Evolutionary conservation across 1,139 yeast genomes (phyloP).

Genomic region (Yamadazyma sp.): DNA sequence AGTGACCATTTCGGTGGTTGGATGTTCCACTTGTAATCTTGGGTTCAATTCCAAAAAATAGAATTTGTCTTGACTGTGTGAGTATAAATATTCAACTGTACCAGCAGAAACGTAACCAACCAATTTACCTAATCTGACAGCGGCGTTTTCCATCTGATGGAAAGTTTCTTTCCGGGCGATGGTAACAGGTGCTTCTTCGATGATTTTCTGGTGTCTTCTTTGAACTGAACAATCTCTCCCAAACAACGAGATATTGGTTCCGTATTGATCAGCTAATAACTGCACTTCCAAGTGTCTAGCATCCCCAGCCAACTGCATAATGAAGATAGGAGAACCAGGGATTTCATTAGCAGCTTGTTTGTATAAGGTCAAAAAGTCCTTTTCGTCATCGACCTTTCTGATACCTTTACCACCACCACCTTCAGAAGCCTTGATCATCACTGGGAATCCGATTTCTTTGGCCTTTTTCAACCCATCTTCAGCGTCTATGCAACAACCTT

Average conservation of each 20-base stretch:
- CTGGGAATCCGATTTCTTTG: slow-evolving; percentile 86
- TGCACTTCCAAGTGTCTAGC: slow-evolving; percentile 97
- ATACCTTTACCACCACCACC: slow-evolving; percentile 99
- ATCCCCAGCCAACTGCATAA: slow-evolving; percentile 91
- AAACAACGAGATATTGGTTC: slow-evolving; percentile 87
- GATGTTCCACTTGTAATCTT: slow-evolving; percentile 98
- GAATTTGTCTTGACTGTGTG: slow-evolving; percentile 90
- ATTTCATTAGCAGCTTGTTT: slow-evolving; percentile 92
- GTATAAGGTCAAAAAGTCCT: slow-evolving; percentile 67
- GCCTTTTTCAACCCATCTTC: slow-evolving; percentile 89
- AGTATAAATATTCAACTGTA: slow-evolving; percentile 94
- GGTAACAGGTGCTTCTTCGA: slow-evolving; percentile 96
- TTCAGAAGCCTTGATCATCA: slow-evolving; percentile 95
- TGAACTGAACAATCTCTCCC: slow-evolving; percentile 98
- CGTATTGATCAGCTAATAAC: slow-evolving; percentile 91
- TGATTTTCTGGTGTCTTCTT: slow-evolving; percentile 95
- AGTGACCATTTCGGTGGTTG: slow-evolving; percentile 98
- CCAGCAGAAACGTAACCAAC: slow-evolving; percentile 99
- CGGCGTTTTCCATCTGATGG: slow-evolving; percentile 91
- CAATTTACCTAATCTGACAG: slow-evolving; percentile 91
- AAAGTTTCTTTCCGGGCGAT: slow-evolving; percentile 87
- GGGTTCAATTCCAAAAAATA: slow-evolving; percentile 96
- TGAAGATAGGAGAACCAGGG: slow-evolving; percentile 94
- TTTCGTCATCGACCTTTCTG: slow-evolving; percentile 82
- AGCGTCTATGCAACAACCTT: slow-evolving; percentile 85